phyloP scores from a whole-genome alignment of 106 monocot genomes.

The Xerophyta viscosa region DNA sequence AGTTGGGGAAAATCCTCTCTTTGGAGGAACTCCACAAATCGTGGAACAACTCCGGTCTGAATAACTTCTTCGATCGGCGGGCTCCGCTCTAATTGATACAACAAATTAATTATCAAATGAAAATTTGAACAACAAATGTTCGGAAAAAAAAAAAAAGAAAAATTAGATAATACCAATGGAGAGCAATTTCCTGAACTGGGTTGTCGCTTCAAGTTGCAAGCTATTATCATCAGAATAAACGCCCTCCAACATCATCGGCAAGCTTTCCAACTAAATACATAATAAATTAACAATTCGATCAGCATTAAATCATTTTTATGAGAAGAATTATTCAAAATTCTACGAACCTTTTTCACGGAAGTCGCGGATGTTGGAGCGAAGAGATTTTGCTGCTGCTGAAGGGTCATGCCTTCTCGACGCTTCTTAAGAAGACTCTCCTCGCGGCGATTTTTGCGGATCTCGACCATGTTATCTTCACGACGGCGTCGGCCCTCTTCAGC shows the following conservation, averaged over 20 bases:
- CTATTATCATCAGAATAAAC: constrained; percentile 27
- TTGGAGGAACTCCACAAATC: constrained; percentile 46
- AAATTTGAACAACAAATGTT: background rate
- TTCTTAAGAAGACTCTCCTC: constrained; percentile 46
- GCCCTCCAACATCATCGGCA: constrained; percentile 29
- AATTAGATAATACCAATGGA: constrained; percentile 23
- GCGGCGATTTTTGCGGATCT: constrained; percentile 48
- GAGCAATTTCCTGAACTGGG: constrained; percentile 29
- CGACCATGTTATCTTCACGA: constrained; percentile 63
- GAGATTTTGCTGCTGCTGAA: constrained; percentile 15
- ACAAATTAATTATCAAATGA: background rate
- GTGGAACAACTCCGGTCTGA: constrained; percentile 43
- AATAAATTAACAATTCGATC: too few relatives aligned
- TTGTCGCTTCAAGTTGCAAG: constrained; percentile 27
- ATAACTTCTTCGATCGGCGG: constrained; percentile 68
- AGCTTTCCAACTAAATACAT: constrained; percentile 29
- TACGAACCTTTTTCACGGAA: constrained; percentile 2
- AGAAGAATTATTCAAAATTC: too few relatives aligned
- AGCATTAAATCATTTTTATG: too few relatives aligned
- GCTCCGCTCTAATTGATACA: constrained; percentile 29
- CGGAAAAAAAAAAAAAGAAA: too few relatives aligned
- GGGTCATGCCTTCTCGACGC: constrained; percentile 27
- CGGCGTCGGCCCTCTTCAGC: constrained; percentile 65
- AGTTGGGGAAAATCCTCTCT: constrained; percentile 51
- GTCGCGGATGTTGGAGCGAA: constrained; percentile 6